These are phyloP conservation scores for Ceratocystis eucalypticola DNA, from an alignment of 2,329 filamentous ascomycete genomes.

Conservation along the genomic window DNA sequence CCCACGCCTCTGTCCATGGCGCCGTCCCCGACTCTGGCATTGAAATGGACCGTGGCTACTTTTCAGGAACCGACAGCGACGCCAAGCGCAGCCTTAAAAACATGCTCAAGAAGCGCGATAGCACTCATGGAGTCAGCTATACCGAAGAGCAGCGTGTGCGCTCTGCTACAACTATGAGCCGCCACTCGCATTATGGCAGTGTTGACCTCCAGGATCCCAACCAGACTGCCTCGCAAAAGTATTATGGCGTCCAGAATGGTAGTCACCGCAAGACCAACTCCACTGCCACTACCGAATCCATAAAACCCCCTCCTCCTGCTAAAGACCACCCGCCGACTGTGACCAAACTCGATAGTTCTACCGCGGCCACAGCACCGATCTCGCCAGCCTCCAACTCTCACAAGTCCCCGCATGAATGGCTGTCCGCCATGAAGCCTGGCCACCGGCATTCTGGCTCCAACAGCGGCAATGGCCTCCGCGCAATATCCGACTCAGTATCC, in stretches of 20 bases:
- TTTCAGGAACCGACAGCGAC: conserved; percentile 78
- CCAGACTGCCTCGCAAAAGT: conserved; percentile 52
- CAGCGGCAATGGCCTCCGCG: conserved; percentile 42
- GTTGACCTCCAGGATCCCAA: conserved; percentile 52
- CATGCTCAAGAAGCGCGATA: conserved; percentile 62
- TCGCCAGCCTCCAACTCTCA: conserved; percentile 34
- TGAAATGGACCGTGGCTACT: conserved; percentile 79
- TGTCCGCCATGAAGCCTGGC: conserved; percentile 38
- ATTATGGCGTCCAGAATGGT: conserved; percentile 42
- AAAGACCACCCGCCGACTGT: conserved; percentile 46
- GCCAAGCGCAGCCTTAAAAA: conserved; percentile 50
- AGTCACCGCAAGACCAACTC: conserved; percentile 47
- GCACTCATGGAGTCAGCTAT: conserved; percentile 42
- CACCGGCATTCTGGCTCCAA: conserved; percentile 27
- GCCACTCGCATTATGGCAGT: conserved; percentile 68
- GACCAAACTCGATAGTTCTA: conserved; percentile 43
- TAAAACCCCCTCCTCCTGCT: conserved; percentile 36
- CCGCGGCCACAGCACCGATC: conserved; percentile 28
- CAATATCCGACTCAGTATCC: conserved; percentile 56
- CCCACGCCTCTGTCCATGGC: conserved; percentile 22
- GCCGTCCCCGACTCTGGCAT: conserved; percentile 35
- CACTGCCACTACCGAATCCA: conserved; percentile 42
- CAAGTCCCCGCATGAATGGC: conserved; percentile 42
- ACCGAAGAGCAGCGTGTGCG: conserved; percentile 58
- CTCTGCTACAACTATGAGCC: conserved; percentile 50